Conservation (phyloP, 1,139 yeast species). For the Scheffersomyces lignicola region DNA sequence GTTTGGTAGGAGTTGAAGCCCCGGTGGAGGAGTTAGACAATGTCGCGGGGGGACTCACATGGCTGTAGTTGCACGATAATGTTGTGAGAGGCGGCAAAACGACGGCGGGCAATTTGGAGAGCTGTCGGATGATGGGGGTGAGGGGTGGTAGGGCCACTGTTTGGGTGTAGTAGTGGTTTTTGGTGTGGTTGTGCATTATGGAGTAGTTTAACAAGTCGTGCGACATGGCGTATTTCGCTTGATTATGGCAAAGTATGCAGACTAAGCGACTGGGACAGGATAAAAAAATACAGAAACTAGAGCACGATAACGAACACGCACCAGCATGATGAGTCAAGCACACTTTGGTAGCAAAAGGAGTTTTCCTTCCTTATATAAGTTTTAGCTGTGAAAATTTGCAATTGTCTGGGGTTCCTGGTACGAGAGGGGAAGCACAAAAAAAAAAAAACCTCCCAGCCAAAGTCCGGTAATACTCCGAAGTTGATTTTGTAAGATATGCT, state of each 20-base stretch:
- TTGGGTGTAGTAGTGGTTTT: conserved; percentile 2
- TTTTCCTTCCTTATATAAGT: too few species aligned
- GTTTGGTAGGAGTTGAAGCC: conserved; percentile 6
- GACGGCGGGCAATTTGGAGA: neutral
- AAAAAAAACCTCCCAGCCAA: neutral
- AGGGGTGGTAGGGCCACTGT: conserved; percentile 1
- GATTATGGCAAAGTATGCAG: too few species aligned
- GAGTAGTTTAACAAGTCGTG: conserved; percentile 33
- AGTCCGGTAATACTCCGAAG: conserved; percentile 9
- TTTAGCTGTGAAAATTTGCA: too few species aligned
- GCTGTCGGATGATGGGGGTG: conserved; percentile 1
- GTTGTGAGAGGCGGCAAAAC: conserved; percentile 2
- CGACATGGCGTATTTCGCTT: too few species aligned
- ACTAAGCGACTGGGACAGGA: too few species aligned
- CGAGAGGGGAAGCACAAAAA: conserved; percentile 1
- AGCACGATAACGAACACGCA: too few species aligned
- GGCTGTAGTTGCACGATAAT: neutral
- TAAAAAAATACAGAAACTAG: too few species aligned
- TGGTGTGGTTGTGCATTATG: conserved; percentile 25
- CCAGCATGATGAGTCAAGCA: too few species aligned
- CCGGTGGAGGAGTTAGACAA: conserved; percentile 1
- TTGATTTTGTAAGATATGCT: neutral
- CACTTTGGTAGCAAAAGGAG: too few species aligned
- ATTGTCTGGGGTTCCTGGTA: conserved; percentile 4
- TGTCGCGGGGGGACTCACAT: neutral